These are phyloP conservation scores for Clitoria ternatea DNA, from an alignment of 306 rosid genomes.

Conservation along the genomic window DNA sequence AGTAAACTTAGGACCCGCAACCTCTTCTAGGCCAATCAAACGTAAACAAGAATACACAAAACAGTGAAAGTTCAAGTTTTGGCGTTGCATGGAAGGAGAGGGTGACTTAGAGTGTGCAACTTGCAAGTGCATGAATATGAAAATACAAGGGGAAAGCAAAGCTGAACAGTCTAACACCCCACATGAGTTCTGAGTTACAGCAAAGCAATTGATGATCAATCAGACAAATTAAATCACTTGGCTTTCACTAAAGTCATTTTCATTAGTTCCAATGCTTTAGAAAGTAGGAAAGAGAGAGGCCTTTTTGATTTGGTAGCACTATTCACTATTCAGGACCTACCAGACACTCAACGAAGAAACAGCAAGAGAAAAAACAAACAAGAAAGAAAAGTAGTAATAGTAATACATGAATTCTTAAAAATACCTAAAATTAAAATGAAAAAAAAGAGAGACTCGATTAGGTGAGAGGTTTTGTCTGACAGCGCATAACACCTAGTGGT, in stretches of 20 bases:
- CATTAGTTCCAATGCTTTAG: constrained; percentile 23
- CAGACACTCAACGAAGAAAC: constrained; percentile 13
- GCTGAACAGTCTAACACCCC: background rate
- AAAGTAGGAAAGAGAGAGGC: constrained; percentile 40
- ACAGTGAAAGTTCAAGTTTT: background rate
- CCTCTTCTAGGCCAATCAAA: background rate
- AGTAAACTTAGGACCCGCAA: constrained; percentile 35
- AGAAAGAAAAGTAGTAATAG: too few relatives aligned
- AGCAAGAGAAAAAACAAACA: constrained; percentile 26
- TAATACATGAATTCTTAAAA: background rate
- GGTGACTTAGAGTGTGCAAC: background rate
- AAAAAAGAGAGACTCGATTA: constrained; percentile 17
- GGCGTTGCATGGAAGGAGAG: constrained; percentile 11
- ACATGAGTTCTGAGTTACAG: constrained; percentile 1
- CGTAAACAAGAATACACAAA: background rate
- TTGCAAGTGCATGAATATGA: background rate
- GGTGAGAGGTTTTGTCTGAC: constrained; percentile 47
- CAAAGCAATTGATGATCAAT: constrained; percentile 13
- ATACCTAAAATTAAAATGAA: background rate
- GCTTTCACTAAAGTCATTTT: constrained; percentile 13
- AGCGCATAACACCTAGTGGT: constrained; percentile 55
- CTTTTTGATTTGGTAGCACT: constrained; percentile 35
- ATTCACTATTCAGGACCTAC: constrained; percentile 31
- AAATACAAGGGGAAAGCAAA: background rate
- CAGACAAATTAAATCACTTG: constrained; percentile 16